A percentile compares a stretch with the other conserved stretches of the same genome.
phyloP scores from a whole-genome alignment of 345 rosid genomes.

The Eucalyptus tenuipes region DNA sequence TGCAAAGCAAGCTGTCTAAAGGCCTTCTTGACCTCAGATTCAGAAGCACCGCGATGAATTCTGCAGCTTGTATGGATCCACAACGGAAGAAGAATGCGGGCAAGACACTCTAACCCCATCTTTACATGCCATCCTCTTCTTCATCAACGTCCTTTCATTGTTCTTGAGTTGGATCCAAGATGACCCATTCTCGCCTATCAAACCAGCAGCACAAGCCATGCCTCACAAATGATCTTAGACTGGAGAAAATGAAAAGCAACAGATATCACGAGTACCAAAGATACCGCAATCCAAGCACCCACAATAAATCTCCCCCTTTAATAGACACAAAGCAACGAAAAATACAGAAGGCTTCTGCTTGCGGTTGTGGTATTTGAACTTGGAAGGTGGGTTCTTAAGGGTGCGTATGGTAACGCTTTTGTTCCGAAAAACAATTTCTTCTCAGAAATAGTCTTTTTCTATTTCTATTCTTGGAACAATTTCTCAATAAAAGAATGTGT shows the following conservation, averaged over 20 bases:
- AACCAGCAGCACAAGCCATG: neutral
- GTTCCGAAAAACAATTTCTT: too few relatives aligned
- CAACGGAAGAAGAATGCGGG: slow-evolving; percentile 19
- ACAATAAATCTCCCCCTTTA: neutral
- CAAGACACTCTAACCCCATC: slow-evolving; percentile 17
- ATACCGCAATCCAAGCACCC: neutral
- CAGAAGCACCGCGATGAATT: slow-evolving; percentile 73
- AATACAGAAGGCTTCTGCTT: neutral
- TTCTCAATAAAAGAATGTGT: too few relatives aligned
- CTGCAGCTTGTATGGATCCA: slow-evolving; percentile 63
- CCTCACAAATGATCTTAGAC: neutral
- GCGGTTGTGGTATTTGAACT: neutral
- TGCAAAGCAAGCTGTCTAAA: slow-evolving; percentile 71
- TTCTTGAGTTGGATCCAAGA: neutral
- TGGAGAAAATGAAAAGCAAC: neutral
- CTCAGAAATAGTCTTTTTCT: too few relatives aligned
- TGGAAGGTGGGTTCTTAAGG: neutral
- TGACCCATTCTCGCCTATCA: neutral
- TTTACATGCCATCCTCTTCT: slow-evolving; percentile 11
- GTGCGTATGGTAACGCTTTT: too few relatives aligned
- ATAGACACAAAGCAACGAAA: neutral
- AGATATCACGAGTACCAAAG: neutral
- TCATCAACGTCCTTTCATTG: neutral
- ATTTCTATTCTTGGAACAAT: too few relatives aligned
- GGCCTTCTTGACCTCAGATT: slow-evolving; percentile 80